phyloP scores from a whole-genome alignment of 495 filamentous ascomycete genomes.

The Aspergillus diversus region DNA sequence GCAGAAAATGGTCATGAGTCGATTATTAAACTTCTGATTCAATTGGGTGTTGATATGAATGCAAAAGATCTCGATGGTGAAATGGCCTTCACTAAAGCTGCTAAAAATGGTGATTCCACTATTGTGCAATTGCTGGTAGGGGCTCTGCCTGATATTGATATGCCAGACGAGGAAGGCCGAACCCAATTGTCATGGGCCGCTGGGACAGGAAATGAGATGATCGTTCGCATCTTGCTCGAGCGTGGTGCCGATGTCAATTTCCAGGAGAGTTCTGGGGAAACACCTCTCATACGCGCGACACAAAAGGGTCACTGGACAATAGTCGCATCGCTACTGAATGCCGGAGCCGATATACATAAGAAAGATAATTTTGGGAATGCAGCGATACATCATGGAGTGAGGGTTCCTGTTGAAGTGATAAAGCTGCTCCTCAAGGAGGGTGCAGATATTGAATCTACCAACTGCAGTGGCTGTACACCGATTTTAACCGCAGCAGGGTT shows the following conservation, averaged over 20 bases:
- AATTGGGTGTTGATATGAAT: not conserved
- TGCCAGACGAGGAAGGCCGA: not conserved
- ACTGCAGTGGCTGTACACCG: too few species aligned
- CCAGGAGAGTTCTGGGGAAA: not conserved
- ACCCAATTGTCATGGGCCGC: not conserved
- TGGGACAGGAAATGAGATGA: not conserved
- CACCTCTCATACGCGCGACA: not conserved
- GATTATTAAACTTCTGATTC: not conserved
- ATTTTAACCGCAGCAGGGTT: too few species aligned
- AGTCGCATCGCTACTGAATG: not conserved
- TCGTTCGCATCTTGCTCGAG: not conserved
- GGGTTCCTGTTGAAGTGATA: too few species aligned
- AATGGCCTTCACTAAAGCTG: not conserved
- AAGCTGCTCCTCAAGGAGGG: too few species aligned
- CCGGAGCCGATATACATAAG: too few species aligned
- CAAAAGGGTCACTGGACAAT: not conserved
- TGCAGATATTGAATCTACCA: too few species aligned
- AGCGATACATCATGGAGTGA: too few species aligned
- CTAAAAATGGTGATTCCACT: not conserved
- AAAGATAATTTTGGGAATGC: too few species aligned
- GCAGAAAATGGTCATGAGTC: not conserved
- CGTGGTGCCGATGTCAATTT: not conserved
- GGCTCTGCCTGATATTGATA: not conserved
- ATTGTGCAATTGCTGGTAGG: not conserved
- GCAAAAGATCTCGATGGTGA: not conserved